phyloP scores from a whole-genome alignment of 345 rosid species.

The Lepidium didymum region DNA sequence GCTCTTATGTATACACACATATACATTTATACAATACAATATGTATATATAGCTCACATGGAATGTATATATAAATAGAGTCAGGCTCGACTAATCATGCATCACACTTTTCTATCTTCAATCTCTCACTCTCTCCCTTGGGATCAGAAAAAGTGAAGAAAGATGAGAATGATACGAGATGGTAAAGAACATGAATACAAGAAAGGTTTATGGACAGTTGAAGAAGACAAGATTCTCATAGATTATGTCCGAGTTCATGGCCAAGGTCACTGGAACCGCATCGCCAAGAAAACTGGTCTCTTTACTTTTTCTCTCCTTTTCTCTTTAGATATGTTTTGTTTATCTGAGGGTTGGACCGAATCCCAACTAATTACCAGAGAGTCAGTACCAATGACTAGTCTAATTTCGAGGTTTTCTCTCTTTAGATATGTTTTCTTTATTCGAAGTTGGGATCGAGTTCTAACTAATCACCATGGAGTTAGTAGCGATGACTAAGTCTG shows the following conservation, averaged over 20 bases:
- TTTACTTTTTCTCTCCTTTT: neutral
- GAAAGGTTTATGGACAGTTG: conserved; percentile 57
- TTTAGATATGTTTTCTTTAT: too few relatives aligned
- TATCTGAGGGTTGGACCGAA: too few relatives aligned
- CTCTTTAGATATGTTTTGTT: neutral
- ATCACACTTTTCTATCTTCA: conserved; percentile 12
- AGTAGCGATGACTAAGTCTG: too few relatives aligned
- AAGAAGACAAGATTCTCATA: conserved; percentile 52
- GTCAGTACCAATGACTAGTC: too few relatives aligned
- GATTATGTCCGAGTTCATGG: conserved; percentile 46
- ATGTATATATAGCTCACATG: neutral
- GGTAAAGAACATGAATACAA: conserved; percentile 31
- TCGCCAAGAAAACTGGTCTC: conserved; percentile 43
- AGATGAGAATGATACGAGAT: conserved; percentile 22
- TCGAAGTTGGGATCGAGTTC: too few relatives aligned
- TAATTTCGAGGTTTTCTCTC: too few relatives aligned
- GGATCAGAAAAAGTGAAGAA: conserved; percentile 16
- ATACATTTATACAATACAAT: neutral
- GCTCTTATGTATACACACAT: neutral
- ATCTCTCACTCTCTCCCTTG: conserved; percentile 4
- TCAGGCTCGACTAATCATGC: conserved; percentile 19
- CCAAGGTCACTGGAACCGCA: conserved; percentile 53
- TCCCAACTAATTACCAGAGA: too few relatives aligned
- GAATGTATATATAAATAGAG: neutral
- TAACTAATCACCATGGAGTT: too few relatives aligned